Percentiles rank a stretch among this genome's conserved stretches.
These are phyloP conservation scores for Beauveria australis DNA, from an alignment of 2,329 filamentous ascomycete genomes.

Conservation along the genomic window DNA sequence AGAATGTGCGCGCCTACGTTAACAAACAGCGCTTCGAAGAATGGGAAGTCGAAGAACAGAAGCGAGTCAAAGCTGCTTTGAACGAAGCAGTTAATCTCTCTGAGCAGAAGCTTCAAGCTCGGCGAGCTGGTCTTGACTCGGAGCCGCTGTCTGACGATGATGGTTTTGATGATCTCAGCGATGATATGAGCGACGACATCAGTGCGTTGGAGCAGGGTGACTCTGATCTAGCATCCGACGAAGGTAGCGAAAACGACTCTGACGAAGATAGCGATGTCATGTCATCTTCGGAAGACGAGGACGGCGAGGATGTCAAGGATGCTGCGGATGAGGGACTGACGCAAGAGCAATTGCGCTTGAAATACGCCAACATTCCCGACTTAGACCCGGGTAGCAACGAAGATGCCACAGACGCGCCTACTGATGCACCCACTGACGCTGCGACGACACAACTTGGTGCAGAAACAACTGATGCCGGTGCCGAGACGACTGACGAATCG, in stretches of 20 bases:
- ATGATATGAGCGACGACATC: slow-evolving; percentile 33
- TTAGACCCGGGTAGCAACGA: slow-evolving; percentile 20
- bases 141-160: slow-evolving; percentile 39
- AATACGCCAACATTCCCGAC: slow-evolving; percentile 58
- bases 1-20: slow-evolving; percentile 54
- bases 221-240: slow-evolving; percentile 26
- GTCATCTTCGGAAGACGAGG: slow-evolving; percentile 47
- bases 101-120: slow-evolving; percentile 58
- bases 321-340: slow-evolving; percentile 57
- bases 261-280: slow-evolving; percentile 43
- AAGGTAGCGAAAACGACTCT: slow-evolving; percentile 30
- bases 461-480: slow-evolving; percentile 22
- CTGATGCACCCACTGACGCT: slow-evolving; percentile 17
- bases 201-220: slow-evolving; percentile 20
- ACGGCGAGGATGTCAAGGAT: slow-evolving; percentile 38
- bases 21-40: slow-evolving; percentile 51
- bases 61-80: slow-evolving; percentile 57
- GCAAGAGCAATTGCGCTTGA: slow-evolving; percentile 58
- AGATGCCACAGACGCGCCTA: slow-evolving; percentile 18
- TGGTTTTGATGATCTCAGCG: slow-evolving; percentile 39
- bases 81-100: slow-evolving; percentile 67
- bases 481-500: slow-evolving; percentile 55
- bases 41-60: slow-evolving; percentile 59
- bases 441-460: slow-evolving; percentile 18
- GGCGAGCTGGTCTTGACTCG: slow-evolving; percentile 45